Evolutionary conservation across 768 basidiomycete genomes (phyloP).

Genomic region (Scleroderma citrinum): DNA sequence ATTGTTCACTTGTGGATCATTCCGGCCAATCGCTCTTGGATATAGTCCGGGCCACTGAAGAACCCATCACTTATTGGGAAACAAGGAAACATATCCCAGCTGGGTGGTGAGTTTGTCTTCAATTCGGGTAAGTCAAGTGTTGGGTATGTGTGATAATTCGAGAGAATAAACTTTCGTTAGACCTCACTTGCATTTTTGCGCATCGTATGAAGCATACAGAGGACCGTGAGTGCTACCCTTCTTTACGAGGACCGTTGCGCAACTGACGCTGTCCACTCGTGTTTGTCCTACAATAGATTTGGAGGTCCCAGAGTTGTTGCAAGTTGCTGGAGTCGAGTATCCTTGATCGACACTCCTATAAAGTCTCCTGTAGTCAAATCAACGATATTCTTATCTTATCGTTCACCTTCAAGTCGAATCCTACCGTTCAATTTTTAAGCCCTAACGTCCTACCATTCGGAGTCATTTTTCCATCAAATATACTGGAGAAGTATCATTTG

Average conservation of each 20-base stretch:
- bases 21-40: no score
- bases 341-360: slow-evolving; percentile 11
- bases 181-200: slow-evolving; percentile 40
- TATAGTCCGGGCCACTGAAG: slow-evolving; percentile 35
- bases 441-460: no score
- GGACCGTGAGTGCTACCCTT: slow-evolving; percentile 36
- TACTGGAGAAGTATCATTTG: no score
- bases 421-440: no score
- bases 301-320: slow-evolving; percentile 42
- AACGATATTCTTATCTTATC: no score
- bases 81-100: slow-evolving; percentile 55
- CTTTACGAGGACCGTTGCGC: no score
- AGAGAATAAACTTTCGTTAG: background rate
- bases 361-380: no score
- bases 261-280: background rate
- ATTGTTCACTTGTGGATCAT: background rate
- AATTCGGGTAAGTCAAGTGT: slow-evolving; percentile 40
- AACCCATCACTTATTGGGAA: slow-evolving; percentile 47
- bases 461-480: no score
- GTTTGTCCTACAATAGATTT: slow-evolving; percentile 41
- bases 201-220: slow-evolving; percentile 57
- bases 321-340: slow-evolving; percentile 33
- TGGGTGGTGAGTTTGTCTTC: slow-evolving; percentile 60
- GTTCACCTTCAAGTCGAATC: no score
- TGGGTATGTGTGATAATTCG: background rate